Evolutionary conservation across 352 stramenopile species (phyloP).

Genomic region (Globisporangium iwayamae): DNA sequence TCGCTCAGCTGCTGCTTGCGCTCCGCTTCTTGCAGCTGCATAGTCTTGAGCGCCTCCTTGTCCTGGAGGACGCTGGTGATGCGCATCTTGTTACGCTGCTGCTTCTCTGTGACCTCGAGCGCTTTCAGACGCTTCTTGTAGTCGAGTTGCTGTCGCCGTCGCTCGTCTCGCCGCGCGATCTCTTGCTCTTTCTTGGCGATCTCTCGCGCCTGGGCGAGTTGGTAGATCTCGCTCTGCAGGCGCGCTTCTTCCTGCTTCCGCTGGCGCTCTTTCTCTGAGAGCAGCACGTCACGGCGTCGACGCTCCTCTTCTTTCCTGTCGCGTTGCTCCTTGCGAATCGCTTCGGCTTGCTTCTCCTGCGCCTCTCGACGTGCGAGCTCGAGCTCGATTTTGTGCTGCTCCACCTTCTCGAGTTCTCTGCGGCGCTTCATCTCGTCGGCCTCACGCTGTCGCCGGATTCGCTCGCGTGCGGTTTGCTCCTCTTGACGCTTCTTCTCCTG

Average conservation of each 20-base stretch:
- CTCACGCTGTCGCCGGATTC: constrained; percentile 37
- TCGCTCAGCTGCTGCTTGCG: constrained; percentile 66
- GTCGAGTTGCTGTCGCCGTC: constrained; percentile 42
- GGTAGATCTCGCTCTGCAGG: constrained; percentile 41
- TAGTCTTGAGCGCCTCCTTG: constrained; percentile 42
- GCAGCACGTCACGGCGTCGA: constrained; percentile 37
- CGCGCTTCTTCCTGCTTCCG: constrained; percentile 55
- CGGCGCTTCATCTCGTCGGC: constrained; percentile 45
- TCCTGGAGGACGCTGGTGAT: constrained; percentile 61
- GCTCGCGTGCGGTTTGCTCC: constrained; percentile 37
- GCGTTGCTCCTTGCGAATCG: constrained; percentile 38
- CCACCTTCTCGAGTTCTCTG: constrained; percentile 50
- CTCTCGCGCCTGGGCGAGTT: constrained; percentile 45
- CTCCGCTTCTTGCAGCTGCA: constrained; percentile 47
- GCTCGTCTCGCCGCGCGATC: constrained; percentile 45
- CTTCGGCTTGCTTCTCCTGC: constrained; percentile 41
- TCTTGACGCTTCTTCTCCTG: constrained; percentile 43
- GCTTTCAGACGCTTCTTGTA: constrained; percentile 40
- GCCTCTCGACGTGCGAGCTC: constrained; percentile 36
- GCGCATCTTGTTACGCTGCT: constrained; percentile 62
- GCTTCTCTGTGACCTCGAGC: constrained; percentile 46
- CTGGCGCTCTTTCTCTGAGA: constrained; percentile 45
- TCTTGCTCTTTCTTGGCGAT: constrained; percentile 37
- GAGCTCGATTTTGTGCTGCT: constrained; percentile 47
- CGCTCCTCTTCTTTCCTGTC: constrained; percentile 51